Conservation (phyloP, 2,329 filamentous ascomycete species). For the Elsinoe necatrix region DNA sequence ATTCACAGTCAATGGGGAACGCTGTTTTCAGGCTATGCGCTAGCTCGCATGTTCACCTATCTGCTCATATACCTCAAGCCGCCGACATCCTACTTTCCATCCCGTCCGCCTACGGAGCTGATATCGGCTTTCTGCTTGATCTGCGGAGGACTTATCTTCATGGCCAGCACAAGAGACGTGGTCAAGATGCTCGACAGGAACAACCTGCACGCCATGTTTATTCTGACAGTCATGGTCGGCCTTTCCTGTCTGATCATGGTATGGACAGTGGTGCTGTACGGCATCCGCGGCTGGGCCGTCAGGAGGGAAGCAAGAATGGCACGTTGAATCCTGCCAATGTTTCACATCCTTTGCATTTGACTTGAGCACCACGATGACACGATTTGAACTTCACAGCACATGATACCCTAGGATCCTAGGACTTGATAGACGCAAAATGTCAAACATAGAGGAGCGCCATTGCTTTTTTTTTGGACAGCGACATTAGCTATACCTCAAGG, state of each 20-base stretch:
- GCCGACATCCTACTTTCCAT: conserved; percentile 69
- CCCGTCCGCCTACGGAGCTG: conserved; percentile 84
- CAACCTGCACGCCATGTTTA: conserved; percentile 79
- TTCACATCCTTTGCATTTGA: not conserved
- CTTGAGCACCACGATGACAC: not conserved
- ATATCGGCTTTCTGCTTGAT: conserved; percentile 79
- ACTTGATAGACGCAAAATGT: not conserved
- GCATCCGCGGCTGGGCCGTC: conserved; percentile 77
- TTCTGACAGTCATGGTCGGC: conserved; percentile 82
- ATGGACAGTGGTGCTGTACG: conserved; percentile 68
- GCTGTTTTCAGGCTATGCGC: conserved; percentile 69
- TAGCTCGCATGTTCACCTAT: conserved; percentile 73
- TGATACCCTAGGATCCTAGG: conserved; percentile 10
- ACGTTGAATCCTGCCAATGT: not conserved
- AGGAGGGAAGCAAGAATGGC: conserved; percentile 27
- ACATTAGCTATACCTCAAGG: not conserved
- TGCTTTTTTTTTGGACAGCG: conserved; percentile 1
- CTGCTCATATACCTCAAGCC: conserved; percentile 70
- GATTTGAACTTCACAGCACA: not conserved
- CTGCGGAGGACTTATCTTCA: conserved; percentile 81
- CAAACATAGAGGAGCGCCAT: not conserved
- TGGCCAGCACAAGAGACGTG: conserved; percentile 69
- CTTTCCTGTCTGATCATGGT: conserved; percentile 76
- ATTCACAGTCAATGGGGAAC: conserved; percentile 91
- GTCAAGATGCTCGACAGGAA: conserved; percentile 67